phyloP scores from a whole-genome alignment of 176 grass and related monocot species.

The Rhipidocladum racemiflorum region DNA sequence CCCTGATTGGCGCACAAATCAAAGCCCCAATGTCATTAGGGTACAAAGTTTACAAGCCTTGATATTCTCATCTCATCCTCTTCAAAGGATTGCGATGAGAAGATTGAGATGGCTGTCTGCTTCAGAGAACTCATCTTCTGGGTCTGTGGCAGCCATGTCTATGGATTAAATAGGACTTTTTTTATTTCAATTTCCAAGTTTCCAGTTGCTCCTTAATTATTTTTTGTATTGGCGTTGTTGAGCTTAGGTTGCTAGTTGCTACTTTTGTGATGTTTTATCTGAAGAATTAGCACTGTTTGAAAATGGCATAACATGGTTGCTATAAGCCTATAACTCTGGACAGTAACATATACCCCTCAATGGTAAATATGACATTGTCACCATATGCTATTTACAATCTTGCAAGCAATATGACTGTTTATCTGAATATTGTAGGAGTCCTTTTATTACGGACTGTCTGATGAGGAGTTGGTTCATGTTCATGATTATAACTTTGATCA shows the following conservation, averaged over 20 bases:
- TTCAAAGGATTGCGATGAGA: not conserved
- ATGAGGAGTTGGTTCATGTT: conserved; percentile 64
- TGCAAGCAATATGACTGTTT: conserved; percentile 14
- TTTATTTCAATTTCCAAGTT: not conserved
- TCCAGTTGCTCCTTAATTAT: not conserved
- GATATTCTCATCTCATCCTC: not conserved
- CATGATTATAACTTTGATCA: conserved; percentile 89
- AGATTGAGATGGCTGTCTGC: not conserved
- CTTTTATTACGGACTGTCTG: conserved; percentile 75
- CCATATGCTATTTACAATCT: not conserved
- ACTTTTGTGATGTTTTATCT: not conserved
- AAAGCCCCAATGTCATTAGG: not conserved
- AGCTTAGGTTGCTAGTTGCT: not conserved
- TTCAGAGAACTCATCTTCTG: not conserved
- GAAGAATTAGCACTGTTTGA: not conserved
- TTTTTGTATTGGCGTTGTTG: not conserved
- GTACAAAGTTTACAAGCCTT: not conserved
- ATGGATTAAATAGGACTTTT: not conserved
- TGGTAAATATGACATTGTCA: conserved; percentile 8
- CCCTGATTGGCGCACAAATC: not conserved
- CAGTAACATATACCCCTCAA: not conserved
- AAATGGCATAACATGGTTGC: not conserved
- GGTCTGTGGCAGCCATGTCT: not conserved
- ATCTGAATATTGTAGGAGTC: conserved; percentile 62
- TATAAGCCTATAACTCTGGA: not conserved